Percentiles rank a stretch among this genome's conserved stretches.
Conservation (phyloP, 116 monocot genomes). For the Posidonia oceanica region DNA sequence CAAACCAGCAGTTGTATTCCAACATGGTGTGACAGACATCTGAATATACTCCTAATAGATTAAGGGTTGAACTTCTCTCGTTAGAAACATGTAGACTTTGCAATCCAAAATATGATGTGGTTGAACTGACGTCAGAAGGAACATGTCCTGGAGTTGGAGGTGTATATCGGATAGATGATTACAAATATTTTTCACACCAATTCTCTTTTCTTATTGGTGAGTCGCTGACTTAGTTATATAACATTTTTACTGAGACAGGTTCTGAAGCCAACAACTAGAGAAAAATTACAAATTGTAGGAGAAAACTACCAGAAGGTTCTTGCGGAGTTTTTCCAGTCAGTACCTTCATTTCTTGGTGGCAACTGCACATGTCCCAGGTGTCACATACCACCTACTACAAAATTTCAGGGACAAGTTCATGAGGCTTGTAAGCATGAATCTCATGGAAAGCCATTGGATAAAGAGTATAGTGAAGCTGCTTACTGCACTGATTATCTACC, state of each 20-base stretch:
- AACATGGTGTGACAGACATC: background rate
- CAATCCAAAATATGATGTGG: no score
- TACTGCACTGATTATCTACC: background rate
- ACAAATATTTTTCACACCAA: no score
- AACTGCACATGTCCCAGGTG: constrained; percentile 55
- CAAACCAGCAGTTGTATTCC: background rate
- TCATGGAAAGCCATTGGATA: background rate
- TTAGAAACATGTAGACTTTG: no score
- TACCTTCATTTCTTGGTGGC: constrained; percentile 65
- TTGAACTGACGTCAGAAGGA: no score
- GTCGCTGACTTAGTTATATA: no score
- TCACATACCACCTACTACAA: background rate
- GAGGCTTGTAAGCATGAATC: background rate
- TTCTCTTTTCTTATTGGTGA: no score
- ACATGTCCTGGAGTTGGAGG: no score
- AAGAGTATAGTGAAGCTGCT: background rate
- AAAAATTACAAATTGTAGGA: constrained; percentile 46
- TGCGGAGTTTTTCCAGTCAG: constrained; percentile 23
- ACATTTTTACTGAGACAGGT: constrained; percentile 20
- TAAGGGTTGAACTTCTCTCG: background rate
- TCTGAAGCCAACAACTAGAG: constrained; percentile 43
- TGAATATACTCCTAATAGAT: background rate
- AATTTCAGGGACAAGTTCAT: background rate
- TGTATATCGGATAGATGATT: no score
- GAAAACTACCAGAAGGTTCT: constrained; percentile 34